Conservation (phyloP, 192 early-diverging fungal genomes). For the Phycomyces blakesleeanus region DNA sequence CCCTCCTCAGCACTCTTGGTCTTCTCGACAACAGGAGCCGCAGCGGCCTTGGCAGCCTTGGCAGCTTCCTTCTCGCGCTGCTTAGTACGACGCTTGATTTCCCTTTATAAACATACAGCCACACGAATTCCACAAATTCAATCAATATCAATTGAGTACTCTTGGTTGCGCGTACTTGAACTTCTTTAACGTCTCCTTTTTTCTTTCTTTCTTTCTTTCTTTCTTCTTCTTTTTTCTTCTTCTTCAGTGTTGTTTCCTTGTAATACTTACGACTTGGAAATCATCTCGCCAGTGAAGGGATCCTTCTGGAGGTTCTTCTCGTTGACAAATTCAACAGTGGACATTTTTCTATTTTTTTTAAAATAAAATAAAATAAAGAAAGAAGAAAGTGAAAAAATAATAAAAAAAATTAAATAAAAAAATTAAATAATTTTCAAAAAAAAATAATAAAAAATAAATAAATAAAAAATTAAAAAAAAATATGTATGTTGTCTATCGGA, state of each 20-base stretch:
- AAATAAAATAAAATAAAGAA: neutral
- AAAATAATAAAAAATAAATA: neutral
- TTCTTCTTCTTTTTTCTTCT: neutral
- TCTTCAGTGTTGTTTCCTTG: neutral
- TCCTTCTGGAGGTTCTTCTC: slow-evolving; percentile 65
- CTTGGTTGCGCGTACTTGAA: too few relatives aligned
- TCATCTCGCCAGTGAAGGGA: slow-evolving; percentile 85
- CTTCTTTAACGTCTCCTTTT: too few relatives aligned
- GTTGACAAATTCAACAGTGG: slow-evolving; percentile 7
- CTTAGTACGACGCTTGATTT: slow-evolving; percentile 90
- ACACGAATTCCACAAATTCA: too few relatives aligned
- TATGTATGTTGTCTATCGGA: too few relatives aligned
- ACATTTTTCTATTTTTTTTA: too few relatives aligned
- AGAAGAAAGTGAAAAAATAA: neutral
- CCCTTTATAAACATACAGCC: slow-evolving; percentile 58
- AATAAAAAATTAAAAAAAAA: neutral
- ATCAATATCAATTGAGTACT: neutral
- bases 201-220: too few relatives aligned
- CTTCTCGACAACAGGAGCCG: slow-evolving; percentile 43
- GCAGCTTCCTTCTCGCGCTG: slow-evolving; percentile 82
- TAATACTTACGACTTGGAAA: slow-evolving; percentile 81
- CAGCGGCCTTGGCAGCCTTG: slow-evolving; percentile 57
- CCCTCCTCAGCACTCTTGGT: slow-evolving; percentile 62
- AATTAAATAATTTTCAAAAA: neutral
- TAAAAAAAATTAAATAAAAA: neutral